Evolutionary conservation across 2,329 filamentous ascomycete species (phyloP).

Genomic region (Plenodomus biglobosus): DNA sequence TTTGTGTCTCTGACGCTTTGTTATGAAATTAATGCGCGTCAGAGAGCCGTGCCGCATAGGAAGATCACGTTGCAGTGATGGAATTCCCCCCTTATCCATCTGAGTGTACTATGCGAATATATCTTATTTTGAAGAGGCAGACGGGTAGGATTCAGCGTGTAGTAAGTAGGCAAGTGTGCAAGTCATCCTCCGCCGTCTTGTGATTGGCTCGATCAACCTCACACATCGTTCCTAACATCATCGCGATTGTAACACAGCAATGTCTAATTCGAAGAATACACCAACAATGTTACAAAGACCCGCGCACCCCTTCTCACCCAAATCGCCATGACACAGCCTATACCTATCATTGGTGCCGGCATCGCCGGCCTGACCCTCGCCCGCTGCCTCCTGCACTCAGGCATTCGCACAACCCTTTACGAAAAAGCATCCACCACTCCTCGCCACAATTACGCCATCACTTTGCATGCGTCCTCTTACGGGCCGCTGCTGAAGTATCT

Average conservation of each 20-base stretch:
- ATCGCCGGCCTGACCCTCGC: constrained; percentile 49
- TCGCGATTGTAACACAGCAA: background rate
- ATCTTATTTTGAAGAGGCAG: no score
- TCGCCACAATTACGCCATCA: constrained; percentile 46
- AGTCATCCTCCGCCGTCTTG: background rate
- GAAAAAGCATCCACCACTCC: constrained; percentile 32
- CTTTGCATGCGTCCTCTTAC: constrained; percentile 39
- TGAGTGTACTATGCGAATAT: no score
- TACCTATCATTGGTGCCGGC: constrained; percentile 49
- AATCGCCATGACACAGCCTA: constrained; percentile 32
- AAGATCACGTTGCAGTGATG: no score
- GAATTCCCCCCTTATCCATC: no score
- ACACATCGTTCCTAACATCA: constrained; percentile 1
- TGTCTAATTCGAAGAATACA: background rate
- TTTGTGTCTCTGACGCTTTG: no score
- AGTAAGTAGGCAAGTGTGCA: no score
- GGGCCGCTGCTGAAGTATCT: constrained; percentile 36
- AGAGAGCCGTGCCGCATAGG: no score
- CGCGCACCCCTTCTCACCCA: background rate
- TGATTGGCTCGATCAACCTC: constrained; percentile 9
- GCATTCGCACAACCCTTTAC: constrained; percentile 37
- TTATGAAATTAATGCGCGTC: no score
- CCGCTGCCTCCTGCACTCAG: constrained; percentile 36
- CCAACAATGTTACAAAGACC: background rate
- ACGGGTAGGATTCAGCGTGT: background rate